A percentile compares a stretch with the other conserved stretches of the same genome.
phyloP scores from a whole-genome alignment of 768 basidiomycete genomes.

The Lyophyllum shimeji region DNA sequence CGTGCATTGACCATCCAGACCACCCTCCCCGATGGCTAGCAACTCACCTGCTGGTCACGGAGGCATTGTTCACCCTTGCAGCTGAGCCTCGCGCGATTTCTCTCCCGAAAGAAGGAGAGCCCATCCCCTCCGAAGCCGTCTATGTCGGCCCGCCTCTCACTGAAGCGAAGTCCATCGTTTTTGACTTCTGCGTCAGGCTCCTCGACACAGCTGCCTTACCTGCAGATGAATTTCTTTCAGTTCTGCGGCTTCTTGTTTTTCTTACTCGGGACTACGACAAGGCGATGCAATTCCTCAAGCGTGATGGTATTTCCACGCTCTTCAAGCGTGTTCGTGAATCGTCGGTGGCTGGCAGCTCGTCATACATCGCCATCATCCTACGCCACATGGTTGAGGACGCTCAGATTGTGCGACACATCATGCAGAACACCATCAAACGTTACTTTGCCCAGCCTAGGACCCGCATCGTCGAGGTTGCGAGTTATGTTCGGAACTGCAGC shows the following conservation, averaged over 20 bases:
- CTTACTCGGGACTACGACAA: conserved; percentile 72
- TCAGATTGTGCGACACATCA: conserved; percentile 60
- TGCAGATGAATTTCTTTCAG: conserved; percentile 80
- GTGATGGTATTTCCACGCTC: conserved; percentile 60
- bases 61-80: conserved; percentile 75
- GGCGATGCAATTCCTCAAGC: conserved; percentile 67
- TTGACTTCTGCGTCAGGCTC: conserved; percentile 76
- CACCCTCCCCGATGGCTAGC: conserved; percentile 87
- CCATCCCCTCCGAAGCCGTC: conserved; percentile 50
- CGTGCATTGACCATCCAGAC: conserved; percentile 49
- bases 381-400: conserved; percentile 88
- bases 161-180: conserved; percentile 64
- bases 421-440: conserved; percentile 80
- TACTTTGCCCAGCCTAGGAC: conserved; percentile 77
- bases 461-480: conserved; percentile 61
- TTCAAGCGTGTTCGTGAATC: conserved; percentile 67
- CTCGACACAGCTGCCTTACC: conserved; percentile 63
- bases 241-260: conserved; percentile 79
- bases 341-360: conserved; percentile 68
- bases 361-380: conserved; percentile 85
- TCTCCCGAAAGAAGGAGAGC: conserved; percentile 71
- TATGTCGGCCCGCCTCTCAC: conserved; percentile 58
- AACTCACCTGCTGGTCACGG: conserved; percentile 80
- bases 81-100: conserved; percentile 68
- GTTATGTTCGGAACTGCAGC: conserved; percentile 75